A percentile compares a stretch with the other conserved stretches of the same genome.
Conservation (phyloP, 805 yeast species). For the Zygoascus tannicola region DNA sequence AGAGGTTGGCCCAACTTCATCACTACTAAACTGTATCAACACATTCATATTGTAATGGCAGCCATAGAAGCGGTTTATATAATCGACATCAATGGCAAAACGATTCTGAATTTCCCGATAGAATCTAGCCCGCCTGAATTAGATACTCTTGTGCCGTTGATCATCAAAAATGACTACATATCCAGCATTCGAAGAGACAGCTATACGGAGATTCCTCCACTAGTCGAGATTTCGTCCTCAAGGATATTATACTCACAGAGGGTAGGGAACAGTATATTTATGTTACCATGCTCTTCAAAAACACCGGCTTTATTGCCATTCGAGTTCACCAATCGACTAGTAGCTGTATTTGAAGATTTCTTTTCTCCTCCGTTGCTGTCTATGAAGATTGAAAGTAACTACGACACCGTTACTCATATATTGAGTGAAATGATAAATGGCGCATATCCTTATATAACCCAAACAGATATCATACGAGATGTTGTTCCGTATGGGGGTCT, state of each 20-base stretch:
- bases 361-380: slow-evolving; percentile 48
- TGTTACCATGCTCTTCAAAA: slow-evolving; percentile 24
- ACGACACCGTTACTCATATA: slow-evolving; percentile 60
- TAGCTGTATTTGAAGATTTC: slow-evolving; percentile 47
- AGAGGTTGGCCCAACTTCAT: no score
- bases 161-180: slow-evolving; percentile 9
- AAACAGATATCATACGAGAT: slow-evolving; percentile 59
- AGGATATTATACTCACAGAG: slow-evolving; percentile 24
- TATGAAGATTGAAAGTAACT: slow-evolving; percentile 54
- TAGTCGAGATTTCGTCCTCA: slow-evolving; percentile 20
- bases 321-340: slow-evolving; percentile 42
- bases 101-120: slow-evolving; percentile 33
- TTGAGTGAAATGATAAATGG: slow-evolving; percentile 72
- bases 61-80: slow-evolving; percentile 33
- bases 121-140: slow-evolving; percentile 28
- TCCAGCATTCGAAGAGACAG: slow-evolving; percentile 1
- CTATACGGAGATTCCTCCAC: slow-evolving; percentile 8
- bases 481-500: slow-evolving; percentile 57
- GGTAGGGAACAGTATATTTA: slow-evolving; percentile 20
- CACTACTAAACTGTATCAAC: no score
- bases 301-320: slow-evolving; percentile 47
- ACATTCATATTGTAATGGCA: slow-evolving; percentile 23
- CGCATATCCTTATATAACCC: slow-evolving; percentile 65
- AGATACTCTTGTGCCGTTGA: slow-evolving; percentile 22
- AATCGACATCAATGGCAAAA: slow-evolving; percentile 34